Evolutionary conservation across 331 rosid species (phyloP), one percentile per base, ranked within the genome.

Genomic region (Dryas integrifolia): DNA sequence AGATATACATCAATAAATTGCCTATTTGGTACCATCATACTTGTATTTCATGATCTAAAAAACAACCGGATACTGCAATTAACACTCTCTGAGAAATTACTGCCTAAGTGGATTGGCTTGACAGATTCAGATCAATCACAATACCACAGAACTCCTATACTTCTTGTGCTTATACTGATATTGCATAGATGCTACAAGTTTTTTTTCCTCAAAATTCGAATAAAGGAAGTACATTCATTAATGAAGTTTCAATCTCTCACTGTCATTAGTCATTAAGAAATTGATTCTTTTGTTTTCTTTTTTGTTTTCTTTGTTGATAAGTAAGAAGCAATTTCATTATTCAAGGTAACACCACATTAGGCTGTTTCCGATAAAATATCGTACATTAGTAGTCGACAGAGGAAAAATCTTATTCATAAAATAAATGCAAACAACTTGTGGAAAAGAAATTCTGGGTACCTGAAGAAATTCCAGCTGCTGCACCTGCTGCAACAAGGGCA

Each of bases 401-500:
- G 16, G 38, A 69, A 73, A 65, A 52, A 74, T 65, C 38, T 69
- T 69, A 52, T 56, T 67, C 58, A 55, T 43, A 61, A 55, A 18
- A 56, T 14, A 47, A 55, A 46, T 38, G 62, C 65, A 57, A 52
- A 44, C 50, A 74, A 47, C 24, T 50, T 15, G n/a, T 9, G 48
- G 64, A 68, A 53, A 67, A 72, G 68, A 75, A 67, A 71, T 73
- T 38, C 53, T 40, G 41, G 57, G 21, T 84, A 92, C 97, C 97
- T 84, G 96, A 92, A 81, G 98, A 86, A 74, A 92, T 92, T 69
- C 98, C 98, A 40, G 98, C 96, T 0, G 96, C 98, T 43, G 96
- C 98, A 71, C 98, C 98, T 44, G 98, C 98, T 53, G 98, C 98
- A 84, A 92, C 85, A 70, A 92, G 96, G 56, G 98, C 96, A 74